Percentiles rank a stretch among this genome's conserved stretches.
Conservation (phyloP, 192 early-diverging fungal species). For the Piromyces sp. region DNA sequence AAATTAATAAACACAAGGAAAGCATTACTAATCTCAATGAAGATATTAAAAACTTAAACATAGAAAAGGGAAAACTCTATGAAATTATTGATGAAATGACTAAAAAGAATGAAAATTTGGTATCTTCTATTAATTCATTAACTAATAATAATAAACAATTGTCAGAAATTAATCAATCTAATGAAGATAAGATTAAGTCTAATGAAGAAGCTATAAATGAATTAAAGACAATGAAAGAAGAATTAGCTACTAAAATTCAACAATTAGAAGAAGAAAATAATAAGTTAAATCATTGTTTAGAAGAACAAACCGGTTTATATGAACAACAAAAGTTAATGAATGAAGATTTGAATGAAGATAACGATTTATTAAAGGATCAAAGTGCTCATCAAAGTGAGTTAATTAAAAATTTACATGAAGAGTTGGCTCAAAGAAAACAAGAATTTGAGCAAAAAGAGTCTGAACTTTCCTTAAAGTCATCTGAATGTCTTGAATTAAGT, state of each 20-base stretch:
- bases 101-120: neutral
- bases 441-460: too few relatives aligned
- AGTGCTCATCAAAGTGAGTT: neutral
- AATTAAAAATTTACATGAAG: neutral
- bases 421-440: neutral
- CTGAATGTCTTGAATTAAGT: neutral
- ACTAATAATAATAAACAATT: neutral
- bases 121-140: neutral
- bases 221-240: neutral
- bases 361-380: neutral
- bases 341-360: neutral
- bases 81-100: neutral
- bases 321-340: neutral
- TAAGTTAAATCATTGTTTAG: neutral
- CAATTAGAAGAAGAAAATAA: neutral
- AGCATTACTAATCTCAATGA: neutral
- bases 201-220: neutral
- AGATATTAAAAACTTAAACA: neutral
- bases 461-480: neutral
- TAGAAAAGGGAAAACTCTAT: neutral
- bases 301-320: neutral
- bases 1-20: neutral
- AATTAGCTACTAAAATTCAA: neutral
- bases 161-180: neutral
- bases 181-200: neutral